Evolutionary conservation across 257 asterid species (phyloP).

Genomic region (Ophiorrhiza pumila): DNA sequence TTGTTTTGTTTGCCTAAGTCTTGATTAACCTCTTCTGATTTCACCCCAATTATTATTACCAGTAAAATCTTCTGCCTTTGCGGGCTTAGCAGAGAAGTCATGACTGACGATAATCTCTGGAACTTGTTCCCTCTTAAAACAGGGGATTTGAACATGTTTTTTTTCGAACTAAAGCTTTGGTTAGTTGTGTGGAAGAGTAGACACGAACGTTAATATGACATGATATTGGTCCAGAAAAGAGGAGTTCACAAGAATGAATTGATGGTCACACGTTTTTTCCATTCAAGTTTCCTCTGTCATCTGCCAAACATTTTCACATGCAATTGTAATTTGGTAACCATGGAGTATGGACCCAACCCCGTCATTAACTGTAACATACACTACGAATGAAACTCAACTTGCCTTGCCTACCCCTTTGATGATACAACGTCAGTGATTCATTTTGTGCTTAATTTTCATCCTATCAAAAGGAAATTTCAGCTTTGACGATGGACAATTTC

Average conservation of each 20-base stretch:
- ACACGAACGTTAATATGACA: background rate
- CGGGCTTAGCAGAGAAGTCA: too few relatives aligned
- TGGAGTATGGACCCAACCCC: constrained; percentile 2
- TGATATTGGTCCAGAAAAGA: constrained; percentile 8
- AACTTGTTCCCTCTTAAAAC: background rate
- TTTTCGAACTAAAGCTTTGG: too few relatives aligned
- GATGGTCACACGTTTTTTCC: background rate
- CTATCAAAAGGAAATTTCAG: background rate
- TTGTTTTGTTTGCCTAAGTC: too few relatives aligned
- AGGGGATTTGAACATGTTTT: background rate
- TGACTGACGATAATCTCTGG: too few relatives aligned
- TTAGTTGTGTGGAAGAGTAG: background rate
- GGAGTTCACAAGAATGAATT: background rate
- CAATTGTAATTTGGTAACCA: constrained; percentile 11
- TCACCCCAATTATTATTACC: too few relatives aligned
- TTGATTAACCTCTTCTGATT: too few relatives aligned
- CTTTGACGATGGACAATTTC: background rate
- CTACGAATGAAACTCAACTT: background rate
- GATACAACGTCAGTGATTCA: background rate
- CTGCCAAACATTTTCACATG: constrained; percentile 18
- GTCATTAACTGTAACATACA: background rate
- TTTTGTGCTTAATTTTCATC: too few relatives aligned
- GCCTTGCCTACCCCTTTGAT: background rate
- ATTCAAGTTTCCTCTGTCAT: background rate
- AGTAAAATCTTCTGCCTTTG: too few relatives aligned